Conservation (phyloP, 176 grass and related monocot species). For the Oryza meyeriana region DNA sequence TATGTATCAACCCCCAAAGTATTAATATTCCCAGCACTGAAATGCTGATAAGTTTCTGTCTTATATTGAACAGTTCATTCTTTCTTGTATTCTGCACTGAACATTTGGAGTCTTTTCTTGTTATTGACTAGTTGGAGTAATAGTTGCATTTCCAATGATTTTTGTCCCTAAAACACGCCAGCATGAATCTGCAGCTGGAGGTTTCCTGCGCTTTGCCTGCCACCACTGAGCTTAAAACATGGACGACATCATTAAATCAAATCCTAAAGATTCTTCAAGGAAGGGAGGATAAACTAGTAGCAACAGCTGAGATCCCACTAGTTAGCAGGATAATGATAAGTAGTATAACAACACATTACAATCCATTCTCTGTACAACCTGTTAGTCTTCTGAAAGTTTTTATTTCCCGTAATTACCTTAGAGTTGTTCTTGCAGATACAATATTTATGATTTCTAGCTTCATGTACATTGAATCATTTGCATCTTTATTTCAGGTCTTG, state of each 20-base stretch:
- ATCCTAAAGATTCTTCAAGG: neutral
- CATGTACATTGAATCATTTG: neutral
- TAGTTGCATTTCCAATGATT: neutral
- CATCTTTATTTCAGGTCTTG: conserved; percentile 7
- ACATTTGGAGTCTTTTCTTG: neutral
- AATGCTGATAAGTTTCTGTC: neutral
- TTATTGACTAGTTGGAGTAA: neutral
- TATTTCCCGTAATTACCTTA: neutral
- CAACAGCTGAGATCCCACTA: conserved; percentile 5
- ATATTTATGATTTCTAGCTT: neutral
- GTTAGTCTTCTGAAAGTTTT: neutral
- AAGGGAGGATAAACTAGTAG: neutral
- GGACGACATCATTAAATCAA: neutral
- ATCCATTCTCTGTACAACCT: neutral
- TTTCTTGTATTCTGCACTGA: neutral
- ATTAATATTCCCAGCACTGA: neutral
- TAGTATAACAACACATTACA: neutral
- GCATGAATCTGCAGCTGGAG: neutral
- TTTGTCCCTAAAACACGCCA: neutral
- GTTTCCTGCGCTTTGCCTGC: neutral
- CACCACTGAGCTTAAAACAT: neutral
- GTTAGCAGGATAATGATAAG: conserved; percentile 12
- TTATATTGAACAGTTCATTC: neutral
- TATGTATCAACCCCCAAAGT: neutral
- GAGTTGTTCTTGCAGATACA: neutral